phyloP scores from a whole-genome alignment of 2,329 filamentous ascomycete genomes.

The Fusarium sp. region DNA sequence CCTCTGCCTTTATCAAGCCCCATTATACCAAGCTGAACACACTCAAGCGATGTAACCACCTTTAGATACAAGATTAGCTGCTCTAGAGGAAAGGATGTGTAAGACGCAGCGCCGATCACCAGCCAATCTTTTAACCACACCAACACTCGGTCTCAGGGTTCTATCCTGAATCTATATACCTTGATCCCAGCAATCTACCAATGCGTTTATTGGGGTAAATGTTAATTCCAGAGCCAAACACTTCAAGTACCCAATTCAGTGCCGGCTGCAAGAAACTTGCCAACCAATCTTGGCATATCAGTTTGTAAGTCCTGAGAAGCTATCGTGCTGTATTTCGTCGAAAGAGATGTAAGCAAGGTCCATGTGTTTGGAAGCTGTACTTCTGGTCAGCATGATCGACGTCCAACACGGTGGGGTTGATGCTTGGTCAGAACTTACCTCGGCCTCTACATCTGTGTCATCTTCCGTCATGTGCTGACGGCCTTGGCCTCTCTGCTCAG shows the following conservation, averaged over 20 bases:
- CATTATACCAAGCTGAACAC: neutral
- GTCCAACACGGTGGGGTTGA: neutral
- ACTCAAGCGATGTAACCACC: neutral
- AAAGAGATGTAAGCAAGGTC: conserved; percentile 12
- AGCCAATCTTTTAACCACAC: neutral
- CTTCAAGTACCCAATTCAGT: conserved; percentile 1
- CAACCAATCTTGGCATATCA: conserved; percentile 4
- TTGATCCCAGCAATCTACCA: neutral
- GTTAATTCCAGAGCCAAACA: neutral
- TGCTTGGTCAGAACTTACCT: conserved; percentile 4
- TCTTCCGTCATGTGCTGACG: conserved; percentile 9
- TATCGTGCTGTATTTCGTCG: conserved; percentile 10
- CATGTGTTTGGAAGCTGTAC: conserved; percentile 8
- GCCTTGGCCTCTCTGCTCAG: conserved; percentile 1
- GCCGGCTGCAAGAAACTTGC: conserved; percentile 8
- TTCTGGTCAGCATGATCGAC: conserved; percentile 4
- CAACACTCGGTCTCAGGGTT: neutral
- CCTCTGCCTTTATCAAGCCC: neutral
- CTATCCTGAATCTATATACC: neutral
- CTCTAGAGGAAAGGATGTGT: neutral
- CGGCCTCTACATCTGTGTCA: conserved; percentile 5
- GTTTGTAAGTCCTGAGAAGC: conserved; percentile 9
- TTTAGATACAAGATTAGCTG: neutral
- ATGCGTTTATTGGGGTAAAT: neutral
- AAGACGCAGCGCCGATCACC: neutral